Base-by-base conservation (phyloP, 1,139 yeast genomes). In the Saccharomyces hybrid region DNA sequence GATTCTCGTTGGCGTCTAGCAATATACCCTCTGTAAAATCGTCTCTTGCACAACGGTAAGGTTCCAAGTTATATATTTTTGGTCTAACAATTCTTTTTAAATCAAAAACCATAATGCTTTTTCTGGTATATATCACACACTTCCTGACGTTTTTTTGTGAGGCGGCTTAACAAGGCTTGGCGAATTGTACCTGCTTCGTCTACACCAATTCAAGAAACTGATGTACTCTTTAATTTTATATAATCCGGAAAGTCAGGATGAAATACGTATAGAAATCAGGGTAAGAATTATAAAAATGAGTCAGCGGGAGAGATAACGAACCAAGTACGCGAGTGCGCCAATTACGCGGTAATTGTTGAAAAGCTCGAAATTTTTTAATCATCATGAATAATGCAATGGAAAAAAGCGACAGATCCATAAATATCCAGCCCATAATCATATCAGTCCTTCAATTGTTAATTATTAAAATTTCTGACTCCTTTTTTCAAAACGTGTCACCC, bases 1-100 rank as follows among this genome's bases (percentile, higher is more conserved):
- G 86, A 68, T 93, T 93, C 72, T 93, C 99, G 67, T 95, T 93
- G 54, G 99, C 99, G 72, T 93, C 99, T 50, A 93, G 76, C 42
- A 95, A 76, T 46, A 93, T 77, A 14, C 98, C 99, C 31, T 79
- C 89, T 59, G 82, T 86, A 74, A 83, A 90, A 68, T 88, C 96
- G 63, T 93, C 99, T 71, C 99, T 77, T 1, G 99, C 99, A 73
- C 99, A 93, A 55, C 97, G 79, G 70, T 93, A 93, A 9, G 99
- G 98, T 73, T 86, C 89, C 53, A 91, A 76, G 2, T 80, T 73
- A 59, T 82, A 77, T 57, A 91, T 88, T 62, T 91, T 93, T 20
- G 97, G 96, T 70, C 99, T 80, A 1, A 88, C 86, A 16, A 88
- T 64, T 26, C 59, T 59, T 27, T 65, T 46, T 26, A 69, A 55